phyloP scores from a whole-genome alignment of 164 flowering plant species.

The Tetrastigma voinierianum region DNA sequence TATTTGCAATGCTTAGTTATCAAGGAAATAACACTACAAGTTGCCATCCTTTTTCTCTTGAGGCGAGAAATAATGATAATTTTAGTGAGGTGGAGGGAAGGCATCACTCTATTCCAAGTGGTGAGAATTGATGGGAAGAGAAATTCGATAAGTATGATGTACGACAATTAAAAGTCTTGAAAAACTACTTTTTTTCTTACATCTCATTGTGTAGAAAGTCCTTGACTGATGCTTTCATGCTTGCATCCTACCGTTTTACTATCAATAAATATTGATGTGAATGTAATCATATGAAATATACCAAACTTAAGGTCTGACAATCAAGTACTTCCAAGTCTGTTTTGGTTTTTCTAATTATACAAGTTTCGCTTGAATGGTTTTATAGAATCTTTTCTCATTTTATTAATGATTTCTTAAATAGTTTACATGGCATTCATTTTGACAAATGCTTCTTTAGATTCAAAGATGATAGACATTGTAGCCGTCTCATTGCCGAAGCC shows the following conservation, averaged over 20 bases:
- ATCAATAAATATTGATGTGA: neutral
- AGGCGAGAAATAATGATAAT: constrained; percentile 2
- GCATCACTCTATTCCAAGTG: constrained; percentile 17
- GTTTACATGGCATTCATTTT: neutral
- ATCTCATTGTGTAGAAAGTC: neutral
- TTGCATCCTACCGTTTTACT: constrained; percentile 9
- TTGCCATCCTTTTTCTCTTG: neutral
- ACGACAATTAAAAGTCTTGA: neutral
- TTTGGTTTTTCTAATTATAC: too few relatives aligned
- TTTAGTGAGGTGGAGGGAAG: constrained; percentile 18
- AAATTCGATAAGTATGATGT: too few relatives aligned
- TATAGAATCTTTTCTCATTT: neutral
- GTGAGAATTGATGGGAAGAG: constrained; percentile 18
- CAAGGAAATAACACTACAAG: too few relatives aligned
- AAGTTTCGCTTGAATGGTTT: neutral
- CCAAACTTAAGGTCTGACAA: too few relatives aligned
- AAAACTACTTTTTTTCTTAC: neutral
- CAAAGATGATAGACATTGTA: constrained; percentile 52
- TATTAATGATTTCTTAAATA: neutral
- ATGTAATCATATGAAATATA: neutral
- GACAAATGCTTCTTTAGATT: constrained; percentile 37
- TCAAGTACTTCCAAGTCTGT: too few relatives aligned
- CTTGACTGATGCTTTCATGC: constrained; percentile 15
- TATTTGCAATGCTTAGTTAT: too few relatives aligned
- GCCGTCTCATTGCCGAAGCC: constrained; percentile 61